Evolutionary conservation across 208 protist genomes (phyloP).

Genomic region (Phytomonas sp.): DNA sequence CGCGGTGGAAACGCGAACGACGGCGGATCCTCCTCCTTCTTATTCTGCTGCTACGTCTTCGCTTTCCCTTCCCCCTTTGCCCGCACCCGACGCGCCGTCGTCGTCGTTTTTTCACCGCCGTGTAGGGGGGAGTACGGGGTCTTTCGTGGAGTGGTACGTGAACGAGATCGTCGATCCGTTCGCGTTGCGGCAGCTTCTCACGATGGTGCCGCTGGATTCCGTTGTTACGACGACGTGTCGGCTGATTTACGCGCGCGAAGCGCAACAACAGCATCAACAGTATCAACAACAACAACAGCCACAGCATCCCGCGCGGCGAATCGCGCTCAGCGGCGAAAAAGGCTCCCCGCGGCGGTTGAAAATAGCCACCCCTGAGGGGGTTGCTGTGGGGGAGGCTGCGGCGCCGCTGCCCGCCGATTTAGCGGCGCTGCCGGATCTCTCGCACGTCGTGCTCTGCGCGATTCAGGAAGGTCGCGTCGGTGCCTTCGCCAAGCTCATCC

Average conservation of each 20-base stretch:
- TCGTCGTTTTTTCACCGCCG: neutral
- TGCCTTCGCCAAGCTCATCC: conserved; percentile 40
- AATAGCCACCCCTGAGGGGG: neutral
- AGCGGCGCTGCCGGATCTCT: conserved; percentile 55
- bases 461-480: conserved; percentile 48
- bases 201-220: conserved; percentile 59
- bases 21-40: neutral
- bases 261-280: conserved; percentile 1
- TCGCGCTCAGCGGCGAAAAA: neutral
- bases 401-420: neutral
- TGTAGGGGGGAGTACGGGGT: neutral
- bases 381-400: neutral
- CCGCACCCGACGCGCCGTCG: neutral
- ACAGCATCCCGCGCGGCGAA: neutral
- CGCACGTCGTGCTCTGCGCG: conserved; percentile 56
- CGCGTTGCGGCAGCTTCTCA: conserved; percentile 70
- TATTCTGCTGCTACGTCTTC: neutral
- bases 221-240: conserved; percentile 69
- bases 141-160: conserved; percentile 83
- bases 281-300: neutral
- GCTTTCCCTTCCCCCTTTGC: neutral
- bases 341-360: neutral
- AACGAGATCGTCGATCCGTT: conserved; percentile 66
- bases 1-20: neutral
- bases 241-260: conserved; percentile 58